Conservation (phyloP, 208 protist genomes). For the Borovskyia barvae region DNA sequence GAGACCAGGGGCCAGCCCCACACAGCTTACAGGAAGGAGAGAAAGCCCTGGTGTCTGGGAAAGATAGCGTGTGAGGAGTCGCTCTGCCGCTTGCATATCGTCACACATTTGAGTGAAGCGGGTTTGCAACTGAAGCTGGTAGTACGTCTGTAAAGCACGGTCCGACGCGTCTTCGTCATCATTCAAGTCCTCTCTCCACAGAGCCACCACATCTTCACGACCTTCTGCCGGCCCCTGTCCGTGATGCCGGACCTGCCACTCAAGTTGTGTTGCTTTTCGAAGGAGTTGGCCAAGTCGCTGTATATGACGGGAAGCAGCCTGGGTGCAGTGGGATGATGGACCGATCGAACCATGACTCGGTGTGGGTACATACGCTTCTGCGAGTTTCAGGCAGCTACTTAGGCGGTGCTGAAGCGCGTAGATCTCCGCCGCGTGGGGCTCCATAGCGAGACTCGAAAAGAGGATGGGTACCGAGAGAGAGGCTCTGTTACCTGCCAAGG, state of each 20-base stretch:
- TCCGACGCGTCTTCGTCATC: not conserved
- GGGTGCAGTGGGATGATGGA: no score
- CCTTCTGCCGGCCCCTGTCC: no score
- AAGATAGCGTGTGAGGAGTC: constrained; percentile 1
- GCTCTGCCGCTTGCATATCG: not conserved
- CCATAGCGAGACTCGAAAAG: no score
- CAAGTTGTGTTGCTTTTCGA: constrained; percentile 5
- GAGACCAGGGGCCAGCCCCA: constrained; percentile 6
- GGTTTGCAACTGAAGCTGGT: constrained; percentile 16
- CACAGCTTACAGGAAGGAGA: constrained; percentile 17
- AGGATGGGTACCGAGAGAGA: not conserved
- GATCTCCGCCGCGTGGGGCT: constrained; percentile 11
- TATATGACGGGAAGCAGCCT: no score
- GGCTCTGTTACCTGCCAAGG: not conserved
- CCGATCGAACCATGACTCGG: no score
- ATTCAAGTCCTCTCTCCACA: no score
- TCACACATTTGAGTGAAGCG: constrained; percentile 6
- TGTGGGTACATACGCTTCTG: no score
- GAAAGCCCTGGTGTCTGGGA: not conserved
- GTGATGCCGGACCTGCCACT: not conserved
- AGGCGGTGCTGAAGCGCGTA: constrained; percentile 14
- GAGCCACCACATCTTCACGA: not conserved
- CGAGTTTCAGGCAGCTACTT: not conserved
- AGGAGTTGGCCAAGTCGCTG: constrained; percentile 17
- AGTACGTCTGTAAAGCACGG: constrained; percentile 7